Percentiles rank a stretch among this genome's conserved stretches.
These are phyloP conservation scores for Neurospora tetraspora DNA, from an alignment of 495 filamentous ascomycete species.

Conservation along the genomic window DNA sequence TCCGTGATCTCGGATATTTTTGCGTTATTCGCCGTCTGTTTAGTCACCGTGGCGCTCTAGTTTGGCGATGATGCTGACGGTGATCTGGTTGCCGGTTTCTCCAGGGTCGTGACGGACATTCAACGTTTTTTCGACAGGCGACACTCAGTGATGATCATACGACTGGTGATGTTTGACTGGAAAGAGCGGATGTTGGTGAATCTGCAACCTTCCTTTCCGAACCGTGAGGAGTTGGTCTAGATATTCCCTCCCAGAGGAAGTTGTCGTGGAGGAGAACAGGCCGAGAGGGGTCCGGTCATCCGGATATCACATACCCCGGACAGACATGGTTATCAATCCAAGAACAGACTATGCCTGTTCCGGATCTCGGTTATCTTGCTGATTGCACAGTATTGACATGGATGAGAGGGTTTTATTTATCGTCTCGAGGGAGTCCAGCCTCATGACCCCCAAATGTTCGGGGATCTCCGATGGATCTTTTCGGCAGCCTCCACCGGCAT, in stretches of 20 bases:
- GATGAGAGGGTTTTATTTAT: not conserved
- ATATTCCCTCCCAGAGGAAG: not conserved
- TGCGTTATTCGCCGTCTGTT: not conserved
- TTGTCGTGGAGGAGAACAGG: not conserved
- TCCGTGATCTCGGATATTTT: not conserved
- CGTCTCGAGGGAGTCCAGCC: not conserved
- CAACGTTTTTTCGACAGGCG: not conserved
- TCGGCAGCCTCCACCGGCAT: not conserved
- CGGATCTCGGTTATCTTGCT: not conserved
- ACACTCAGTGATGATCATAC: not conserved
- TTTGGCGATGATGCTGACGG: not conserved
- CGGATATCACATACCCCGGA: not conserved
- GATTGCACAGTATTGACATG: not conserved
- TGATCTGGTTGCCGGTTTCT: accelerated
- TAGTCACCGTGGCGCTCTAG: not conserved
- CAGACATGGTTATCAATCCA: not conserved
- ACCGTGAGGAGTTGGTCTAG: not conserved
- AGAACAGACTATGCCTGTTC: not conserved
- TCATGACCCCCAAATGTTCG: not conserved
- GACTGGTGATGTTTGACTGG: not conserved
- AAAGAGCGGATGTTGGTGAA: not conserved
- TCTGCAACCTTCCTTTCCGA: not conserved
- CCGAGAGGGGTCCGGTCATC: not conserved
- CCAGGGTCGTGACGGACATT: not conserved
- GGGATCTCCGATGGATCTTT: not conserved